Conservation (phyloP, 2,329 filamentous ascomycete genomes). For the Pestalotiopsis sp. region DNA sequence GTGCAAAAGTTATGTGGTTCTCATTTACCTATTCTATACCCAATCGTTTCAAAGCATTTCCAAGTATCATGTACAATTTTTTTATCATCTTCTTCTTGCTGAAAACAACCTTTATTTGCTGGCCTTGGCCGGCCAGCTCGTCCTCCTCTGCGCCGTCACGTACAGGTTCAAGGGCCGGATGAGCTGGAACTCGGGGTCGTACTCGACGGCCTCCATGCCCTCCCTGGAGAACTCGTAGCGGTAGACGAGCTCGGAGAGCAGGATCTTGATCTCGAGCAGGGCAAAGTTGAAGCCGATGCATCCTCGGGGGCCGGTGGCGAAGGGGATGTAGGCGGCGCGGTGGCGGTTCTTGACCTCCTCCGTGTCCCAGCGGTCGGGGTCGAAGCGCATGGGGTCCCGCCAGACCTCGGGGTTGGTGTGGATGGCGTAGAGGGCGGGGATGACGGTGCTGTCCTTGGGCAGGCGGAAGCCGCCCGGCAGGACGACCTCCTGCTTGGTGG, state of each 20-base stretch:
- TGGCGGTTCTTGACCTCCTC: slow-evolving; percentile 54
- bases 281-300: slow-evolving; percentile 69
- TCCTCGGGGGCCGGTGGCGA: slow-evolving; percentile 56
- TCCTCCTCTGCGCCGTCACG: slow-evolving; percentile 48
- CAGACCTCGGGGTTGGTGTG: slow-evolving; percentile 57
- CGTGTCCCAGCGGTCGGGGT: slow-evolving; percentile 62
- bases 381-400: slow-evolving; percentile 59
- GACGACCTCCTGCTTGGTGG: slow-evolving; percentile 55
- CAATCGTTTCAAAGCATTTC: not conserved
- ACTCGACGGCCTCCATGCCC: slow-evolving; percentile 52
- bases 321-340: slow-evolving; percentile 58
- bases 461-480: slow-evolving; percentile 62
- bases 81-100: not conserved
- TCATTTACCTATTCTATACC: not conserved
- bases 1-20: not conserved
- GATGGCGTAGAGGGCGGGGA: slow-evolving; percentile 52
- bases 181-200: slow-evolving; percentile 61
- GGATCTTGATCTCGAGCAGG: slow-evolving; percentile 60
- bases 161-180: slow-evolving; percentile 58
- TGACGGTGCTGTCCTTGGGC: slow-evolving; percentile 52
- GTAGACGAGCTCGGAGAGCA: slow-evolving; percentile 59
- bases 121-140: slow-evolving; percentile 44
- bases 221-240: slow-evolving; percentile 57
- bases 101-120: not conserved
- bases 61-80: not conserved